Base-by-base conservation (phyloP, 345 rosid genomes). In the Theobroma cacao region DNA sequence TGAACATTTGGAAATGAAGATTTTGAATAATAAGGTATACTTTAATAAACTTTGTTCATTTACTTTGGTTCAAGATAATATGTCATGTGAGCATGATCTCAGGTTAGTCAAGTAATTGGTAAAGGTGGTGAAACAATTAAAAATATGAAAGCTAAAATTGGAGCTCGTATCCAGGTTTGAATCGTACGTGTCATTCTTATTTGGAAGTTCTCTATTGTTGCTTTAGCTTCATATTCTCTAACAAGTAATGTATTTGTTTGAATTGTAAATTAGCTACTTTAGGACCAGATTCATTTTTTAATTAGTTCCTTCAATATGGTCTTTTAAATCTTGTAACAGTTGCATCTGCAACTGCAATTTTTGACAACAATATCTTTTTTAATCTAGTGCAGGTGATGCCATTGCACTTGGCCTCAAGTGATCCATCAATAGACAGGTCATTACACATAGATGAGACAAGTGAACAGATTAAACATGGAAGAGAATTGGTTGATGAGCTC, bases 91-190 rank as follows among this genome's bases (percentile, higher is more conserved):
- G 64, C 67, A 13, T 77, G 78, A 66, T 85, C 78, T 79, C 91
- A 97, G 99, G 99, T 97, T 86, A 98, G 99, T 80, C 80, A 94
- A 82, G 98, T 97, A 31, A 97, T 97, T 85, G 99, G 99, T 74
- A 97, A 97, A 92, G 98, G 99, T 71, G 99, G 99, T 20, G 99
- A 97, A 63, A 90, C 98, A 30, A 97, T 97, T 75, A 97, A 97
- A 92, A 91, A 86, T 80, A 93, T 97, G 97, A 98, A 97, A 90
- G 91, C 92, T 41, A 87, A 89, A 71, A 85, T 91, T 78, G 97
- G 97, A 71, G 99, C 99, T 81, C 93, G 98, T n/a, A 89, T 97
- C 78, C 99, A 97, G 99, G 99, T 97, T 72, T 72, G 77, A 30
- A 26, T 60, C 58, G 6, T 45, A 2, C 30, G 53, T 33, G 28